Evolutionary conservation across 2,329 filamentous ascomycete genomes (phyloP), one percentile per base, ranked within the genome.

Genomic region (Xylariaceae sp.): DNA sequence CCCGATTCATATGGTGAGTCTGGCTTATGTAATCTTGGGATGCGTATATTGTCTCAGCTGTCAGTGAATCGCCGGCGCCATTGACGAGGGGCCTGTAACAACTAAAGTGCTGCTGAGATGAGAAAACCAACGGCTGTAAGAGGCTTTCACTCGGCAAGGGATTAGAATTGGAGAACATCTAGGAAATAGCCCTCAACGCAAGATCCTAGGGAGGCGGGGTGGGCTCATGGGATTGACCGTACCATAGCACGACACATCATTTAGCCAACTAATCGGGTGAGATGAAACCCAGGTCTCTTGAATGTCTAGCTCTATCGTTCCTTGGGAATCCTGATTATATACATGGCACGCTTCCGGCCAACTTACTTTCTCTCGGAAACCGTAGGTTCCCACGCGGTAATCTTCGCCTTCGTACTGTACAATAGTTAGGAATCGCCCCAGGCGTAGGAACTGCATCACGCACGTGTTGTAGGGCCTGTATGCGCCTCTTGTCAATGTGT

Each of bases 391-490:
- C 83, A 86, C 21, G 75, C 70, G 44, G 70, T 71, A 50, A 84
- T 67, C 77, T 85, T 86, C 41, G 81, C 72, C 70, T 83, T 83
- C 32, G 73, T 74, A 19, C 83, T 85, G 16, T 16, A 53, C 12
- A 1, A 44, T 64, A 56, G 67, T 74, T 54, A 67, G 62, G 26
- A 29, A 32, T 9, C 45, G 50, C 42, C 44, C 48, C 14, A 7
- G 10, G 29, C 6, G 3, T 18, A 16, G 23, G 9, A 18, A 26
- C 10, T 20, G 21, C 26, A n/a, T 20, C 18, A 87, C 93, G 75
- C 77, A 98, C 93, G 95, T 99, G 79, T 81, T 96, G 78, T 97
- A 99, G 32, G 95, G 86, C 81, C 90, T 96, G 81, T 88, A 99
- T 41, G 92, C 93, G 56, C 84, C 91, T 60, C 89, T 84, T 60